phyloP scores from a whole-genome alignment of 306 rosid species.

The Cucurbita moschata region DNA sequence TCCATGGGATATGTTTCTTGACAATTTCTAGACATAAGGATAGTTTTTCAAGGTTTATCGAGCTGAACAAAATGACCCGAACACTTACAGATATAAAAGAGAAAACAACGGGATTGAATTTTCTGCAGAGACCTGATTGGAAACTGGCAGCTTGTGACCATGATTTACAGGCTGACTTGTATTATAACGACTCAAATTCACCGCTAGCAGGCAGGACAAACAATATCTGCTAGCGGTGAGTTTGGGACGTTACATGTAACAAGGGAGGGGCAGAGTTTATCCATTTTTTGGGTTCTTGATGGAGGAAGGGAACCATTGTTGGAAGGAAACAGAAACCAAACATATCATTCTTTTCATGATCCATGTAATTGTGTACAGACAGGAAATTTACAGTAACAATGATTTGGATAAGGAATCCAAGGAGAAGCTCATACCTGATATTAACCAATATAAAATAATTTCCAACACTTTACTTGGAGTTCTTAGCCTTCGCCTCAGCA shows the following conservation, averaged over 20 bases:
- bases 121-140: slow-evolving; percentile 3
- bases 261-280: background rate
- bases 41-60: background rate
- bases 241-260: background rate
- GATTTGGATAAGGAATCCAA: background rate
- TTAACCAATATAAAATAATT: background rate
- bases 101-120: background rate
- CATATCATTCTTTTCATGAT: background rate
- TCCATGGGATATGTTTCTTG: too few relatives aligned
- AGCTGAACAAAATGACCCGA: background rate
- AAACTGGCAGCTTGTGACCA: background rate
- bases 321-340: background rate
- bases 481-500: slow-evolving; percentile 36
- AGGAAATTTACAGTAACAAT: background rate
- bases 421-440: background rate
- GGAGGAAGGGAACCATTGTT: background rate
- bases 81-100: background rate
- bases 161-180: background rate
- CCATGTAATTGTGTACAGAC: background rate
- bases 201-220: too few relatives aligned
- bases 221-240: too few relatives aligned
- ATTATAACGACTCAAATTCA: too few relatives aligned
- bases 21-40: too few relatives aligned
- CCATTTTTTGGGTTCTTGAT: background rate
- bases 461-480: slow-evolving; percentile 22